phyloP scores from a whole-genome alignment of 1,139 yeast species.

The Suhomyces bribrorum region DNA sequence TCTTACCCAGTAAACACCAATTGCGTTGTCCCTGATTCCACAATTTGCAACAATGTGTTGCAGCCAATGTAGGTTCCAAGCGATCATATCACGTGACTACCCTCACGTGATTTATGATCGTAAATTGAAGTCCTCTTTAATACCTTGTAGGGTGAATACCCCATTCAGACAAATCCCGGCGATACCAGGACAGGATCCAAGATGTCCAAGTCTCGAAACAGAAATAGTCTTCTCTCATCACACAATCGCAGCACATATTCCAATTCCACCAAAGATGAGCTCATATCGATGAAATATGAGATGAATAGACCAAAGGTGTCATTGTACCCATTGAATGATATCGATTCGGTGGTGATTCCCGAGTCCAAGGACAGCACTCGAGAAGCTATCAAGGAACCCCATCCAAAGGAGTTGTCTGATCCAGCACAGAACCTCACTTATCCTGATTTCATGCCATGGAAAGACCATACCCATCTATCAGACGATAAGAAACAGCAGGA shows the following conservation, averaged over 20 bases:
- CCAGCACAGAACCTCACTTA: slow-evolving; percentile 29
- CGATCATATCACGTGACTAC: slow-evolving; percentile 1
- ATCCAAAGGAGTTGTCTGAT: not conserved
- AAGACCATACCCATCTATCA: slow-evolving; percentile 57
- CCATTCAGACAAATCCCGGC: not conserved
- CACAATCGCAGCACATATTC: slow-evolving; percentile 29
- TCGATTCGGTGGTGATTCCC: slow-evolving; percentile 4
- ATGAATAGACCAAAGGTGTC: slow-evolving; percentile 39
- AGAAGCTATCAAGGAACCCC: slow-evolving; percentile 1
- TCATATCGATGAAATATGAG: slow-evolving; percentile 36
- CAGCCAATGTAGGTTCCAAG: too few relatives aligned
- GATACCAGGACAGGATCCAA: not conserved
- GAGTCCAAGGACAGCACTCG: not conserved
- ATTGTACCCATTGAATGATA: slow-evolving; percentile 39
- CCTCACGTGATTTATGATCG: too few relatives aligned
- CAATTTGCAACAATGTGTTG: too few relatives aligned
- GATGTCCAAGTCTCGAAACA: slow-evolving; percentile 40
- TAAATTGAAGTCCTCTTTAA: too few relatives aligned
- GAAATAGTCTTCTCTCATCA: slow-evolving; percentile 38
- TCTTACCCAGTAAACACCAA: too few relatives aligned
- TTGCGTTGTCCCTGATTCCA: too few relatives aligned
- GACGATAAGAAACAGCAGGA: slow-evolving; percentile 27
- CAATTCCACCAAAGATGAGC: slow-evolving; percentile 35
- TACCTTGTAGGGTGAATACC: not conserved
- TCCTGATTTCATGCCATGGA: slow-evolving; percentile 86